Evolutionary conservation across 2,329 filamentous ascomycete genomes (phyloP).

Genomic region (Cercospora sojina): DNA sequence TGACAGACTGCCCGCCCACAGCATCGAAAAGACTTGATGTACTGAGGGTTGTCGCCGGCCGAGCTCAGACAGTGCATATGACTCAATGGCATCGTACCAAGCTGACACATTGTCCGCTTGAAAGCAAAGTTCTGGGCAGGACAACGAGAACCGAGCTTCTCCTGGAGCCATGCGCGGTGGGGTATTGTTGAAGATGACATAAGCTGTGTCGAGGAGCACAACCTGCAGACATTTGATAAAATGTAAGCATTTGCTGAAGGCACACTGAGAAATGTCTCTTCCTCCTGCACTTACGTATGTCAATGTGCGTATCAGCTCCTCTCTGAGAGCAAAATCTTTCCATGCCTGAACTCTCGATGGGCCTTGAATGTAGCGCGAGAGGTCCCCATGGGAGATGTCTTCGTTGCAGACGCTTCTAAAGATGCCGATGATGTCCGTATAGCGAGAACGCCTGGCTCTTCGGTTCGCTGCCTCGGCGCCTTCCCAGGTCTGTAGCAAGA

Average conservation of each 20-base stretch:
- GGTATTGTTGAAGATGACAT: conserved; percentile 13
- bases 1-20: background rate
- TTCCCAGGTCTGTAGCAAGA: conserved; percentile 12
- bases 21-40: conserved; percentile 3
- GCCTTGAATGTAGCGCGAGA: background rate
- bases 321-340: background rate
- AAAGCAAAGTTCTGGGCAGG: conserved; percentile 9
- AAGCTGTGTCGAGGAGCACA: conserved; percentile 6
- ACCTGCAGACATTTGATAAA: background rate
- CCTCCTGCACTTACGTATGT: background rate
- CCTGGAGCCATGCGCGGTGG: conserved; percentile 7
- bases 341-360: background rate
- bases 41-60: background rate
- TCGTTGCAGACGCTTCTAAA: conserved; percentile 6
- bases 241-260: background rate
- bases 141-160: conserved; percentile 1
- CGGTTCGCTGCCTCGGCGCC: conserved; percentile 4
- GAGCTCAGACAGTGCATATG: background rate
- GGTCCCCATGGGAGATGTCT: background rate
- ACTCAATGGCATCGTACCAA: background rate
- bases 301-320: conserved; percentile 11
- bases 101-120: conserved; percentile 1
- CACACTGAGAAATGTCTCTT: background rate
- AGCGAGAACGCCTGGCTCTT: conserved; percentile 6
- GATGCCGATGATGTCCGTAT: conserved; percentile 5